Evolutionary conservation across 805 yeast species (phyloP).

Genomic region (Komagataella ulmi): DNA sequence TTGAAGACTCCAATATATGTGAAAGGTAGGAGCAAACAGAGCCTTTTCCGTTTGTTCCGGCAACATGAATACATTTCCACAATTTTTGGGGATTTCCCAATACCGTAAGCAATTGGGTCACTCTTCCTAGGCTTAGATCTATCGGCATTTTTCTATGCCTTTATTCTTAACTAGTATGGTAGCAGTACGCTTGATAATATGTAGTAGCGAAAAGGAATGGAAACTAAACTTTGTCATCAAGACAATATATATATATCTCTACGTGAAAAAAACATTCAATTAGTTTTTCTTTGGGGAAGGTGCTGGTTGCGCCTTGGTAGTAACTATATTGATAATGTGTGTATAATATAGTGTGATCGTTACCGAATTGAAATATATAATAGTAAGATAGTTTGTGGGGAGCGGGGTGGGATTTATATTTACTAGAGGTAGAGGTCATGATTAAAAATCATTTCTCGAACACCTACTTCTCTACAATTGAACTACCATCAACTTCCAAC

Average conservation of each 20-base stretch:
- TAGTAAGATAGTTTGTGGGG: neutral
- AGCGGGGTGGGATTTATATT: neutral
- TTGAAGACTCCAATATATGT: constrained; percentile 39
- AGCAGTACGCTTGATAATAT: no score
- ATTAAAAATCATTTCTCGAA: neutral
- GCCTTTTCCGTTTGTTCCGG: constrained; percentile 97
- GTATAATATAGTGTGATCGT: no score
- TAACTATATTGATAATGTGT: no score
- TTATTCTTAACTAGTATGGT: no score
- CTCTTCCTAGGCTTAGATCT: constrained; percentile 44
- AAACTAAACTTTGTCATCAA: no score
- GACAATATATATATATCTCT: no score
- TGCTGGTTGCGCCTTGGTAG: no score
- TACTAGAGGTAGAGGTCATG: neutral
- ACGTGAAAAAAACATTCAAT: no score
- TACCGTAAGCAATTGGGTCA: constrained; percentile 26
- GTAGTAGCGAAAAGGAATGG: no score
- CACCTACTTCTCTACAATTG: neutral
- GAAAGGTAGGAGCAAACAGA: constrained; percentile 78
- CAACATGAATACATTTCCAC: constrained; percentile 71
- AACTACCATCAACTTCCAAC: neutral
- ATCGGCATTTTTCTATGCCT: constrained; percentile 25
- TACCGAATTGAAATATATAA: no score
- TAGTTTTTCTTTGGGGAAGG: no score
- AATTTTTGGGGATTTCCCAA: constrained; percentile 60